Conservation (phyloP, 768 basidiomycete species). For the Collybia sordida region DNA sequence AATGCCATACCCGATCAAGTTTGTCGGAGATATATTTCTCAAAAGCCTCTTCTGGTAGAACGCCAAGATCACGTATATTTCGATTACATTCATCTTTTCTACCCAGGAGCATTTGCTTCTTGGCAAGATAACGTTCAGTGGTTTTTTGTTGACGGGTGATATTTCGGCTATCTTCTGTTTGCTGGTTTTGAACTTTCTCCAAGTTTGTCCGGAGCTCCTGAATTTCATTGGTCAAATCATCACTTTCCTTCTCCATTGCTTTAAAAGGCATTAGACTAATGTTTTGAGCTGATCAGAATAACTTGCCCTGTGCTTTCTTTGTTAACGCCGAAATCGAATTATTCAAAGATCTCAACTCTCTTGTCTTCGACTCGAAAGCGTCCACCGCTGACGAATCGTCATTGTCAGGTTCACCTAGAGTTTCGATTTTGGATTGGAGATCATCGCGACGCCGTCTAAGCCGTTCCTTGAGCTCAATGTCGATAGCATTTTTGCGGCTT, state of each 20-base stretch:
- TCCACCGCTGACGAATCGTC: constrained; percentile 59
- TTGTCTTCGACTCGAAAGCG: constrained; percentile 63
- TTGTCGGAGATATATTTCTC: constrained; percentile 90
- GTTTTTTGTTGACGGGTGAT: constrained; percentile 94
- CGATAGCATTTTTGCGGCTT: constrained; percentile 74
- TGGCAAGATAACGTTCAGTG: constrained; percentile 91
- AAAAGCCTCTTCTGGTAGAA: constrained; percentile 95
- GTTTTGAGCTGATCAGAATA: too few relatives aligned
- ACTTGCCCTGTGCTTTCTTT: constrained; percentile 59
- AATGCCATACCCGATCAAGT: constrained; percentile 72
- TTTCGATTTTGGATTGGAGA: constrained; percentile 71
- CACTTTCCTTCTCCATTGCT: constrained; percentile 77
- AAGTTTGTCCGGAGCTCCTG: constrained; percentile 66
- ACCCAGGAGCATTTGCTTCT: constrained; percentile 78
- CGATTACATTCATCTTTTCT: constrained; percentile 95
- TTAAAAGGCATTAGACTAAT: neutral
- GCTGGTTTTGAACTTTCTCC: constrained; percentile 79
- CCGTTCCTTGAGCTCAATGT: constrained; percentile 92
- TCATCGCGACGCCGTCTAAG: constrained; percentile 80
- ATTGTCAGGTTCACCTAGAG: constrained; percentile 59
- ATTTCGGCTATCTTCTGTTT: constrained; percentile 81
- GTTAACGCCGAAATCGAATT: constrained; percentile 63
- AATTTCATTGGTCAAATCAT: constrained; percentile 56
- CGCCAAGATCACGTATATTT: constrained; percentile 94
- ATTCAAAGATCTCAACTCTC: constrained; percentile 70